Percentiles rank a stretch among this genome's conserved stretches.
Conservation (phyloP, 768 basidiomycete genomes). For the Pleurotus djamor region DNA sequence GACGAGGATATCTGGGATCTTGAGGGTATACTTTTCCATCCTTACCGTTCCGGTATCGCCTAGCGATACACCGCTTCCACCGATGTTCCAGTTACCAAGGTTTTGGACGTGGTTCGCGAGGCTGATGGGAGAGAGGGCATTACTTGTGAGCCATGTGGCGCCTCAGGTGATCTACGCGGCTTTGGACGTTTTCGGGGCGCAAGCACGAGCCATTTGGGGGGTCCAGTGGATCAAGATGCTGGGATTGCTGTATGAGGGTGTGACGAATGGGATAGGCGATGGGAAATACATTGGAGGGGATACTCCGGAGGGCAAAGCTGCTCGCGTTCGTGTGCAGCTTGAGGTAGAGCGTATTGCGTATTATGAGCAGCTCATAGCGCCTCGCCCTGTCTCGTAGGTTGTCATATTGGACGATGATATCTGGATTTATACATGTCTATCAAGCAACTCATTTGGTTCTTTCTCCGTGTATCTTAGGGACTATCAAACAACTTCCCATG, state of each 20-base stretch:
- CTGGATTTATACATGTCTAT: background rate
- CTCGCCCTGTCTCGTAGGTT: no score
- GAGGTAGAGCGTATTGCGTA: slow-evolving; percentile 65
- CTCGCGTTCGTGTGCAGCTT: slow-evolving; percentile 60
- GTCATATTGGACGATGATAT: background rate
- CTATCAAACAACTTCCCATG: no score
- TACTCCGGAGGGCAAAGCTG: slow-evolving; percentile 59
- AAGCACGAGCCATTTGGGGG: slow-evolving; percentile 68
- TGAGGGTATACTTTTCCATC: slow-evolving; percentile 86
- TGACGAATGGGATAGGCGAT: slow-evolving; percentile 50
- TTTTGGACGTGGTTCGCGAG: slow-evolving; percentile 76
- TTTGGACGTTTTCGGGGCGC: slow-evolving; percentile 65
- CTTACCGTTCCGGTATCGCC: slow-evolving; percentile 40
- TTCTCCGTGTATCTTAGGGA: background rate
- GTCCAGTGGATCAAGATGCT: slow-evolving; percentile 77
- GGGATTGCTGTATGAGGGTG: slow-evolving; percentile 59
- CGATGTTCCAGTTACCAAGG: slow-evolving; percentile 58
- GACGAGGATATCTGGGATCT: slow-evolving; percentile 69
- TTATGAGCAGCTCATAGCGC: slow-evolving; percentile 30
- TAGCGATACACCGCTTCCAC: slow-evolving; percentile 35
- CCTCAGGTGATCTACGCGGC: slow-evolving; percentile 69
- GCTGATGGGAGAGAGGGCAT: slow-evolving; percentile 45
- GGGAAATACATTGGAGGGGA: slow-evolving; percentile 55
- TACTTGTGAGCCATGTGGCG: slow-evolving; percentile 59
- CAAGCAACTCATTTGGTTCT: background rate